phyloP scores from a whole-genome alignment of 164 flowering plant genomes.

The Paratinospora sagittata region DNA sequence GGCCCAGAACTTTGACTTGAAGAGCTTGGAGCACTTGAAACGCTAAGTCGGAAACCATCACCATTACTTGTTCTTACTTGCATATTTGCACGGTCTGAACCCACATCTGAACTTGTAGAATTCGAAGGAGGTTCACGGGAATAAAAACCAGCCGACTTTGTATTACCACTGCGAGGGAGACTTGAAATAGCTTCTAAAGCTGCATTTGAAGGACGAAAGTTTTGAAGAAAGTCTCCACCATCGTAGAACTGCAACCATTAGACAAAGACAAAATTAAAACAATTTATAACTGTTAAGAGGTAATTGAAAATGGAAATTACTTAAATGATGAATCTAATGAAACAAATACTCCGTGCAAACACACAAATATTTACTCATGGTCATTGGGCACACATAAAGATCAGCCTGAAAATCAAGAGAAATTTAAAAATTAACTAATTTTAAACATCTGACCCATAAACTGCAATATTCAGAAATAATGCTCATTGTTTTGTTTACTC shows the following conservation, averaged over 20 bases:
- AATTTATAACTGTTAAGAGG: background rate
- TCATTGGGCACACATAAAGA: too few relatives aligned
- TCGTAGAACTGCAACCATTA: slow-evolving; percentile 25
- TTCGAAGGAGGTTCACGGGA: slow-evolving; percentile 27
- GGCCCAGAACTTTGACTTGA: slow-evolving; percentile 88
- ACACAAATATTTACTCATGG: too few relatives aligned
- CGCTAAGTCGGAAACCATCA: slow-evolving; percentile 80
- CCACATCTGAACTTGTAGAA: slow-evolving; percentile 72
- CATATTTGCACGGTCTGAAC: slow-evolving; percentile 76
- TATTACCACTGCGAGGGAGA: slow-evolving; percentile 25
- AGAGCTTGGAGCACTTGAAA: slow-evolving; percentile 87
- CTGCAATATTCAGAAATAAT: too few relatives aligned
- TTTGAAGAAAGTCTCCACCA: slow-evolving; percentile 32
- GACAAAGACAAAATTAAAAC: background rate
- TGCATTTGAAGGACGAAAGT: slow-evolving; percentile 35
- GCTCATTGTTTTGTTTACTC: too few relatives aligned
- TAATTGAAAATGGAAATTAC: too few relatives aligned
- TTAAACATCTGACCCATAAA: too few relatives aligned
- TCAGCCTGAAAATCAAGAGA: too few relatives aligned
- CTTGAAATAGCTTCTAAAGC: slow-evolving; percentile 38
- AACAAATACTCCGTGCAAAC: too few relatives aligned
- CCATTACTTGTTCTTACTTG: slow-evolving; percentile 59
- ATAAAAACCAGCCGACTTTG: slow-evolving; percentile 18
- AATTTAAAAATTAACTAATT: too few relatives aligned
- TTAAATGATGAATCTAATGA: too few relatives aligned